Conservation (phyloP, 2,329 filamentous ascomycete genomes). For the Colletotrichum karsti region DNA sequence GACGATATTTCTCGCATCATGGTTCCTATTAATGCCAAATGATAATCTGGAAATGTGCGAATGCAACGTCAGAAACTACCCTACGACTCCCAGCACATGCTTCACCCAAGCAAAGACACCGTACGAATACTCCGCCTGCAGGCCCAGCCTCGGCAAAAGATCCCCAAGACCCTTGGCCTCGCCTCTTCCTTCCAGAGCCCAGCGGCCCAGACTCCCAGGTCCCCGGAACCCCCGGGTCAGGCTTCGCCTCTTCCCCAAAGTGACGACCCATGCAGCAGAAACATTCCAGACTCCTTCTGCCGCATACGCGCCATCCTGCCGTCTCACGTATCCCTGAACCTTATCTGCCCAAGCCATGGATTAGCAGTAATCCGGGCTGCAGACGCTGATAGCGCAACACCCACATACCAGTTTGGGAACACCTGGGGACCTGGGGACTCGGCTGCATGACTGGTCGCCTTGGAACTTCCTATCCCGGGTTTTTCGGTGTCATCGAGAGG, state of each 20-base stretch:
- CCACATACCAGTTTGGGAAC: not conserved
- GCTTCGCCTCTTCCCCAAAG: not conserved
- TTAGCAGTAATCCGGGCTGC: not conserved
- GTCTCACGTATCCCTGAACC: not conserved
- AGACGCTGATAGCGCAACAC: not conserved
- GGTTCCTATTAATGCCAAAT: too few relatives aligned
- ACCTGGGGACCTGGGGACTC: not conserved
- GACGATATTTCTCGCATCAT: too few relatives aligned
- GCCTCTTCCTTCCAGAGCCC: not conserved
- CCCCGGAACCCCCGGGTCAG: not conserved
- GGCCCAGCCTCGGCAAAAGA: not conserved
- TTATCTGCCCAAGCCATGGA: not conserved
- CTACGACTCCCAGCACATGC: too few relatives aligned
- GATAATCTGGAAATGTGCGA: too few relatives aligned
- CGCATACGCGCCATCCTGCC: not conserved
- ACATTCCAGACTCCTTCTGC: constrained; percentile 6
- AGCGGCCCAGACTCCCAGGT: not conserved
- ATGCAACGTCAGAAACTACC: too few relatives aligned
- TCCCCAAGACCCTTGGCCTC: not conserved
- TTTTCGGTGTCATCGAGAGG: not conserved
- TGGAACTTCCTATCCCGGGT: not conserved
- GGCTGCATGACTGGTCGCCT: not conserved
- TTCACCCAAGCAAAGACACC: too few relatives aligned
- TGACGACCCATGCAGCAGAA: not conserved
- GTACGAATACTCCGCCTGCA: too few relatives aligned